These are phyloP conservation scores for Yamadazyma nakazawae DNA, from an alignment of 805 yeast species.

Conservation along the genomic window DNA sequence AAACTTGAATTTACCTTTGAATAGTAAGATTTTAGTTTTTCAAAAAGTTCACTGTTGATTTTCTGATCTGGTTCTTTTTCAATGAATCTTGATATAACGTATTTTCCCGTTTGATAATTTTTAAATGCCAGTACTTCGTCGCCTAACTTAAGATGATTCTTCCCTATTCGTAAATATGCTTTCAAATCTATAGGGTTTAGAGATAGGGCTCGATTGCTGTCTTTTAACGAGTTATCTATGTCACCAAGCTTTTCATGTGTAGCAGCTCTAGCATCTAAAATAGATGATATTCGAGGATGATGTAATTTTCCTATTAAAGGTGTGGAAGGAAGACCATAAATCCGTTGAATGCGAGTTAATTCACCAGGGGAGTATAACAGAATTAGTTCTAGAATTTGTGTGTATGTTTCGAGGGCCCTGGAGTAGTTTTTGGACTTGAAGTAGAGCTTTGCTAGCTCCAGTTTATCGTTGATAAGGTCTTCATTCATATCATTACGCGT, in stretches of 20 bases:
- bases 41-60: conserved; percentile 19
- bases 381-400: conserved; percentile 21
- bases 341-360: conserved; percentile 17
- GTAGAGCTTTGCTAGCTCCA: conserved; percentile 26
- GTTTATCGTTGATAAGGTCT: conserved; percentile 26
- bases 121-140: conserved; percentile 34
- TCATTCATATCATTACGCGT: conserved; percentile 15
- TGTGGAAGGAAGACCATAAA: conserved; percentile 18
- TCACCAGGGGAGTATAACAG: conserved; percentile 14
- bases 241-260: conserved; percentile 41
- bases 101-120: conserved; percentile 34
- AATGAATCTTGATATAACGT: conserved; percentile 32
- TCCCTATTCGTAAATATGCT: conserved; percentile 46
- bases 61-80: conserved; percentile 19
- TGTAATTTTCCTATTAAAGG: conserved; percentile 29
- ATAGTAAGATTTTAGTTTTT: conserved; percentile 23
- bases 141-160: conserved; percentile 25
- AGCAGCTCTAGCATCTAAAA: conserved; percentile 49
- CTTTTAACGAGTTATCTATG: conserved; percentile 31
- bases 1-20: conserved; percentile 19
- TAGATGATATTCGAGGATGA: conserved; percentile 35
- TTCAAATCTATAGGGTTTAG: conserved; percentile 47
- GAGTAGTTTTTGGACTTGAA: conserved; percentile 28
- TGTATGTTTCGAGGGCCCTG: conserved; percentile 27
- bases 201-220: conserved; percentile 31